These are phyloP conservation scores for Dioscorea dumetorum DNA, from an alignment of 106 monocot species.

Conservation along the genomic window DNA sequence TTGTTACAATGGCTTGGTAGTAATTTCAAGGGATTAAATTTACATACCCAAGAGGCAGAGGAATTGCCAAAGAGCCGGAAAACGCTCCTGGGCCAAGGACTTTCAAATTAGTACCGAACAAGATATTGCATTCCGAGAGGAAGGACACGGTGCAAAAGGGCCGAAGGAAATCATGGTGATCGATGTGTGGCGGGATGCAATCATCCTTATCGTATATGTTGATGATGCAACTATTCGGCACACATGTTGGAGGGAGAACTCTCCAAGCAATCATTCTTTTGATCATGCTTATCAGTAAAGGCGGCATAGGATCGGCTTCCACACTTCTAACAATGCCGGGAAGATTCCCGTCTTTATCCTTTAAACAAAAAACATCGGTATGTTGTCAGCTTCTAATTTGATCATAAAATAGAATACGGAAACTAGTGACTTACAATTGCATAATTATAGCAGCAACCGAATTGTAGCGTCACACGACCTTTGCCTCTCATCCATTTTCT, in stretches of 20 bases:
- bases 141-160: slow-evolving; percentile 61
- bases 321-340: slow-evolving; percentile 48
- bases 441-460: slow-evolving; percentile 16
- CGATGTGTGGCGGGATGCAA: slow-evolving; percentile 65
- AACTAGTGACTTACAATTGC: neutral
- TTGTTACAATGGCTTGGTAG: neutral
- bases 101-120: slow-evolving; percentile 41
- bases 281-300: slow-evolving; percentile 41
- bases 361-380: neutral
- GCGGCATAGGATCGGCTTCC: slow-evolving; percentile 38
- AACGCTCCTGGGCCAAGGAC: slow-evolving; percentile 35
- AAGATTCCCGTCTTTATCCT: slow-evolving; percentile 48
- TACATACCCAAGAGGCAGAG: slow-evolving; percentile 42
- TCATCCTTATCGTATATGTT: slow-evolving; percentile 58
- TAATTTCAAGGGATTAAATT: neutral
- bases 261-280: slow-evolving; percentile 40
- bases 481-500: slow-evolving; percentile 18
- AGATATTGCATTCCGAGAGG: slow-evolving; percentile 33
- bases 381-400: no score
- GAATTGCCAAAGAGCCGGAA: slow-evolving; percentile 25
- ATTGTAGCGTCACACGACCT: slow-evolving; percentile 13
- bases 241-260: slow-evolving; percentile 36
- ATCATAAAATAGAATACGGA: no score
- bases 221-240: slow-evolving; percentile 56
- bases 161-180: slow-evolving; percentile 49